Conservation (phyloP, 2,329 filamentous ascomycete genomes). For the Seiridium unicorne region DNA sequence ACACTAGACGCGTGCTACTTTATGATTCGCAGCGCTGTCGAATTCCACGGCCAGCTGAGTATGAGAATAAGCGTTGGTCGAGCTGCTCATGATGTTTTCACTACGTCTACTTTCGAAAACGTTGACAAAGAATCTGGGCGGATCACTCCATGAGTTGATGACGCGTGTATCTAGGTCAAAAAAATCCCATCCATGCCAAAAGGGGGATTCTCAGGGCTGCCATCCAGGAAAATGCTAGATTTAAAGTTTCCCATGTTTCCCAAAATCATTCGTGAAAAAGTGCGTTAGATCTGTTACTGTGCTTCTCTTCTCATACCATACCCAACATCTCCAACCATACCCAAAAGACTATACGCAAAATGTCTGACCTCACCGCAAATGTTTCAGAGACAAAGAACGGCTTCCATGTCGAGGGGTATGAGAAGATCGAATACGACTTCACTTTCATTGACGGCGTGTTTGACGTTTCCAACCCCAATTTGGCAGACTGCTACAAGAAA, state of each 20-base stretch:
- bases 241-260: constrained; percentile 9
- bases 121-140: not conserved
- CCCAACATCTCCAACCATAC: not conserved
- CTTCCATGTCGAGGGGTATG: constrained; percentile 70
- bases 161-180: constrained; percentile 1
- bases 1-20: not conserved
- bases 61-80: not conserved
- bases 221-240: not conserved
- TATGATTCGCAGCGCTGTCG: not conserved
- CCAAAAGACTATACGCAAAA: constrained; percentile 32
- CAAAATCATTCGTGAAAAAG: not conserved
- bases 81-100: not conserved
- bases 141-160: constrained; percentile 5
- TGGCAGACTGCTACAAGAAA: constrained; percentile 62
- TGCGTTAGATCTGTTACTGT: not conserved
- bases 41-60: not conserved
- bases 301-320: not conserved
- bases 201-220: not conserved
- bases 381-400: constrained; percentile 62
- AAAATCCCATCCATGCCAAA: not conserved
- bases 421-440: constrained; percentile 77
- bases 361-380: constrained; percentile 69
- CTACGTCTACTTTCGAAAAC: not conserved
- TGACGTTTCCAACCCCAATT: constrained; percentile 55
- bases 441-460: constrained; percentile 71